Base-by-base conservation (phyloP, 345 rosid genomes). In the Eucalyptus decipiens region DNA sequence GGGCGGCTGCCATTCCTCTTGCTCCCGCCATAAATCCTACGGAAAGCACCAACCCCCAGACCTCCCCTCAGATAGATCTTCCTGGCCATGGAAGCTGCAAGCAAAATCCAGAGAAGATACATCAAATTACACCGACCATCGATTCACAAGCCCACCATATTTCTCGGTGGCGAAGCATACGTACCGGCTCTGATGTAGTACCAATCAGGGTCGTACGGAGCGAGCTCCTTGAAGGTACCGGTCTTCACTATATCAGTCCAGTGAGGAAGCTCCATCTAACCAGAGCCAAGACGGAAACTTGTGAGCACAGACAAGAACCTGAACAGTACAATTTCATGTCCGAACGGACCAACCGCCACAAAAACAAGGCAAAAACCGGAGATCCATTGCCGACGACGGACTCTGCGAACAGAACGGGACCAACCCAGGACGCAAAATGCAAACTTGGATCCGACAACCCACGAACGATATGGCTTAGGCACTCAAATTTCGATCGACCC, bases 201-300 rank as follows among this genome's bases (percentile, higher is more conserved):
- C 97, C 97, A 95, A 89, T 95, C 96, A 28, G 96, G 97, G 80
- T 95, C 97, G 87, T 95, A 95, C 3, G 96, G 97, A 47, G 97
- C 97, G 62, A 95, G 96, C 91, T 95, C 97, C 94, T 94, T 95
- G 50, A 93, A 91, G 37, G 88, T 93, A 37, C 94, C 97, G n/a
- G 96, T 95, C 95, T 95, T 95, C 56, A 95, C 97, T 12, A 95
- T 94, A 89, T 95, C 97, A 60, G 95, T 94, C 97, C 97, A 95
- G 14, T 89, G 89, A 83, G 97, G 96, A 87, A 94, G 90, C 92
- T 95, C 97, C 86, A 95, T 90, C 97, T 94, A 86, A 76, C 47
- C 85, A 76, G 16, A 23, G 85, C 12, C 30, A 23, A 76, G 13
- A 23, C 16, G 45, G 69, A 62, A 62, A 62, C 69, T 24, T 7